Evolutionary conservation across 768 basidiomycete species (phyloP).

Genomic region (Tylopilus sp.): DNA sequence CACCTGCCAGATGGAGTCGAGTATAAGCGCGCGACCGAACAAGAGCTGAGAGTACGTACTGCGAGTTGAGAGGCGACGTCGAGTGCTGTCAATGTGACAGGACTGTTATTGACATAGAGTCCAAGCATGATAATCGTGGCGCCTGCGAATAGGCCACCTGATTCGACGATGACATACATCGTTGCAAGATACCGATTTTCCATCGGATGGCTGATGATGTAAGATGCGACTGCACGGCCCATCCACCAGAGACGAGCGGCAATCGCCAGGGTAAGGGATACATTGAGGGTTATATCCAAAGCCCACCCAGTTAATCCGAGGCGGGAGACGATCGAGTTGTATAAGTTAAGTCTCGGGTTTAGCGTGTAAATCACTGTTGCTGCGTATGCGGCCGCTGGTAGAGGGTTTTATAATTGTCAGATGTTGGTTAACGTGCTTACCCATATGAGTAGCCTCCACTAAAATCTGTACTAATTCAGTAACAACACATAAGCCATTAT

Average conservation of each 20-base stretch:
- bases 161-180: neutral
- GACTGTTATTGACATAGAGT: neutral
- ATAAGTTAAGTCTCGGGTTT: neutral
- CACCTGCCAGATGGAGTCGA: neutral
- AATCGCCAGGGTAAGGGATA: neutral
- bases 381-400: neutral
- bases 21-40: neutral
- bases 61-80: neutral
- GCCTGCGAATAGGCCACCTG: conserved; percentile 1
- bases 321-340: neutral
- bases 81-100: neutral
- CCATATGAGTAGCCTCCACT: neutral
- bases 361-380: neutral
- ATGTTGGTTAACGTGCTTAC: neutral
- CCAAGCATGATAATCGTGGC: neutral
- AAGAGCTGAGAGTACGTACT: neutral
- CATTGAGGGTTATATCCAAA: neutral
- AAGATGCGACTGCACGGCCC: neutral
- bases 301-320: neutral
- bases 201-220: neutral
- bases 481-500: neutral
- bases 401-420: neutral
- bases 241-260: neutral
- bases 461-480: neutral
- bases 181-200: neutral